These are phyloP conservation scores for Penicillium sp. DNA, from an alignment of 2,329 filamentous ascomycete genomes.

Conservation along the genomic window DNA sequence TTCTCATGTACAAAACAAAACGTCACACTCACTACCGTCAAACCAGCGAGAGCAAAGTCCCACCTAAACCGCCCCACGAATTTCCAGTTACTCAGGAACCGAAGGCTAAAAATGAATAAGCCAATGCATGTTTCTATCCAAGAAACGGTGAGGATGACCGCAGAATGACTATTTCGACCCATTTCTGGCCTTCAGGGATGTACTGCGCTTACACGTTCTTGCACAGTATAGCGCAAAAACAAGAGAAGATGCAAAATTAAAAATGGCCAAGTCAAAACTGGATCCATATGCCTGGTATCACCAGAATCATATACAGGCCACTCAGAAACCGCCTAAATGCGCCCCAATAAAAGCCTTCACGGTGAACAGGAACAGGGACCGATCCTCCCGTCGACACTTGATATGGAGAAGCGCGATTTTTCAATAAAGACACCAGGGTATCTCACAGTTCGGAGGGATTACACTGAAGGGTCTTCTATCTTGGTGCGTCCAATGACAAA, in stretches of 20 bases:
- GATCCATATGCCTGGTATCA: not conserved
- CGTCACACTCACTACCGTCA: conserved; percentile 17
- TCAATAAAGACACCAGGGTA: too few relatives aligned
- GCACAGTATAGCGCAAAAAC: not conserved
- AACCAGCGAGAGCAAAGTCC: conserved; percentile 18
- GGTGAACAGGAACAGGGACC: not conserved
- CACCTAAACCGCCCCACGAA: conserved; percentile 19
- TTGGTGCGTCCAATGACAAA: not conserved
- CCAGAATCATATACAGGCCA: not conserved
- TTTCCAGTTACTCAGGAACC: conserved; percentile 21
- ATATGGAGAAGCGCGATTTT: too few relatives aligned
- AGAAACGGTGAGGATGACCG: conserved; percentile 13
- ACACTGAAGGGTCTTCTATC: not conserved
- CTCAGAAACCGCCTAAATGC: not conserved
- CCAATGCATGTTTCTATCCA: conserved; percentile 21
- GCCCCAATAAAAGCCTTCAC: too few relatives aligned
- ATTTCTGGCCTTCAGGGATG: conserved; percentile 1
- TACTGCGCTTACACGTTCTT: too few relatives aligned
- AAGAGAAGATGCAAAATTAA: not conserved
- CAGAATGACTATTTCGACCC: not conserved
- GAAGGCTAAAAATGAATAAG: conserved; percentile 17
- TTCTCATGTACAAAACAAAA: not conserved
- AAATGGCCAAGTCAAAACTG: not conserved
- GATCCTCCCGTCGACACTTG: too few relatives aligned
- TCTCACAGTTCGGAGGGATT: not conserved